These are phyloP conservation scores for Monosporozyma unispora DNA, from an alignment of 805 yeast species.

Conservation along the genomic window DNA sequence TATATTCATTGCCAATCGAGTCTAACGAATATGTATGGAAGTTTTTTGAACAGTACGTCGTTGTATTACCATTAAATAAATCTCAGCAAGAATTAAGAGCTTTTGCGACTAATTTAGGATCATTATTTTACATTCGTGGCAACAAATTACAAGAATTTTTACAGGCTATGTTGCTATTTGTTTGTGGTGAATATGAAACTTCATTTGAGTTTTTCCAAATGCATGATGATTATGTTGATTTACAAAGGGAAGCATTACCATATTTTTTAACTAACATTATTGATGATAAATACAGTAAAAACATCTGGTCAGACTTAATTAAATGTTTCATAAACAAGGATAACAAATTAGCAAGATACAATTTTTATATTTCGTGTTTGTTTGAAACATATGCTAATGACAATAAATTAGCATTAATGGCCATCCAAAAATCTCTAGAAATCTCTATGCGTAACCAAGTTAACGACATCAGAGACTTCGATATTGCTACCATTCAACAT, in stretches of 20 bases:
- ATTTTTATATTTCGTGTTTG: slow-evolving; percentile 21
- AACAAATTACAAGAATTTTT: slow-evolving; percentile 20
- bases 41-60: slow-evolving; percentile 14
- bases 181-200: slow-evolving; percentile 18
- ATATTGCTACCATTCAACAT: slow-evolving; percentile 16
- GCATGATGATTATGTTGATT: slow-evolving; percentile 17
- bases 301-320: slow-evolving; percentile 20
- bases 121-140: slow-evolving; percentile 15
- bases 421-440: slow-evolving; percentile 24
- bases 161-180: slow-evolving; percentile 20
- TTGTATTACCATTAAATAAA: slow-evolving; percentile 4
- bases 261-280: slow-evolving; percentile 11
- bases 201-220: slow-evolving; percentile 22
- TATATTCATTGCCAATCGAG: slow-evolving; percentile 10
- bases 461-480: slow-evolving; percentile 4
- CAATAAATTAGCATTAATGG: slow-evolving; percentile 18
- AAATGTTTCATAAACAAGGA: slow-evolving; percentile 11
- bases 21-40: slow-evolving; percentile 16
- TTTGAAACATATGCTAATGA: slow-evolving; percentile 15
- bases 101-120: slow-evolving; percentile 14
- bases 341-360: slow-evolving; percentile 15
- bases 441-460: slow-evolving; percentile 12
- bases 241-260: slow-evolving; percentile 13
- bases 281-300: slow-evolving; percentile 2
- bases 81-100: slow-evolving; percentile 2